A percentile compares a stretch with the other conserved stretches of the same genome.
These are phyloP conservation scores for Pleurotus djamor DNA, from an alignment of 768 basidiomycete species.

Conservation along the genomic window DNA sequence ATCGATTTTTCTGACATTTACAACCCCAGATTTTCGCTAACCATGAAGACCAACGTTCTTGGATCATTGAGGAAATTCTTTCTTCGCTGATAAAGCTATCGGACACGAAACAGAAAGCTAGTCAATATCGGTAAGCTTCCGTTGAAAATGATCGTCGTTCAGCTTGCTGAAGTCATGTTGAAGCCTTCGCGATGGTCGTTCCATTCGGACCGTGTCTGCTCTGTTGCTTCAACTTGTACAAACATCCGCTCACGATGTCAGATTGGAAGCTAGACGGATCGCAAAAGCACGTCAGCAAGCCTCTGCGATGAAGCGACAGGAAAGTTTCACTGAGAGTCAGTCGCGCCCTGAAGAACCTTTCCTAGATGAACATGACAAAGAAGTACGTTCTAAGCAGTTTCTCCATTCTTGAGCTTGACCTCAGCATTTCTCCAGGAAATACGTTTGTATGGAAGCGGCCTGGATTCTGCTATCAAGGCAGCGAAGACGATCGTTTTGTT, in stretches of 20 bases:
- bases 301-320: constrained; percentile 59
- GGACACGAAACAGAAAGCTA: constrained; percentile 86
- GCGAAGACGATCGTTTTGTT: constrained; percentile 83
- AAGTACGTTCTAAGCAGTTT: constrained; percentile 35
- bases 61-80: constrained; percentile 98
- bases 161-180: neutral
- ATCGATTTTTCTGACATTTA: neutral
- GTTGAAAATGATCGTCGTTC: neutral
- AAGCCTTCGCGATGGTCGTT: constrained; percentile 86
- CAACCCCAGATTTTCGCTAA: constrained; percentile 81
- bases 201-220: constrained; percentile 93
- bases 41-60: constrained; percentile 86
- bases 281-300: constrained; percentile 62
- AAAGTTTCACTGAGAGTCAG: constrained; percentile 52
- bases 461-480: constrained; percentile 82
- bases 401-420: neutral
- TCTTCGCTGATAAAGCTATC: constrained; percentile 87
- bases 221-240: constrained; percentile 95
- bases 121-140: constrained; percentile 74
- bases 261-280: constrained; percentile 61
- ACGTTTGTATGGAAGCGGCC: constrained; percentile 61
- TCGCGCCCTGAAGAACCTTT: constrained; percentile 39
- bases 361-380: constrained; percentile 66
- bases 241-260: constrained; percentile 88
- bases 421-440: constrained; percentile 50